A percentile compares a stretch with the other conserved stretches of the same genome.
Evolutionary conservation across 257 asterid species (phyloP).

Genomic region (Solanum chilense): DNA sequence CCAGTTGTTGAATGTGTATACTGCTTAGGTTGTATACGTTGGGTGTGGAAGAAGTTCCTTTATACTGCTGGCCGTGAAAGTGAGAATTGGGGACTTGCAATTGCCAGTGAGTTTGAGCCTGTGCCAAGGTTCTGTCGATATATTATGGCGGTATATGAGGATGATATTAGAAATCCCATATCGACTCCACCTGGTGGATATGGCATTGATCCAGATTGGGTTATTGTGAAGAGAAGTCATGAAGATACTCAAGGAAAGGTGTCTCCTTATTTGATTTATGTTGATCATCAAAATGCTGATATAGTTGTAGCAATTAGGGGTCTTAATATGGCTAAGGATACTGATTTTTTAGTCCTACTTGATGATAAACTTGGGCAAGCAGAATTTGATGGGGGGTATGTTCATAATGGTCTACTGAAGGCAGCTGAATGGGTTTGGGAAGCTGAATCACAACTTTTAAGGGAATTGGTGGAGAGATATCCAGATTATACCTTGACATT

Average conservation of each 20-base stretch:
- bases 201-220: slow-evolving; percentile 68
- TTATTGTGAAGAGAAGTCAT: slow-evolving; percentile 44
- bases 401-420: slow-evolving; percentile 80
- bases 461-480: slow-evolving; percentile 43
- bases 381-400: slow-evolving; percentile 84
- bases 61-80: slow-evolving; percentile 93
- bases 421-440: slow-evolving; percentile 82
- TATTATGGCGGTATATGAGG: slow-evolving; percentile 69
- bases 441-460: slow-evolving; percentile 46
- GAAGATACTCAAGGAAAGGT: slow-evolving; percentile 49
- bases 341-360: slow-evolving; percentile 62
- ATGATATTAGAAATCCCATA: slow-evolving; percentile 58
- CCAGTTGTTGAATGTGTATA: slow-evolving; percentile 96
- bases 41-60: slow-evolving; percentile 93
- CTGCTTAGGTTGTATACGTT: slow-evolving; percentile 81
- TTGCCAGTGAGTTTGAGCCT: slow-evolving; percentile 74
- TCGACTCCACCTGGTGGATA: slow-evolving; percentile 92
- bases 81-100: slow-evolving; percentile 88
- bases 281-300: slow-evolving; percentile 66
- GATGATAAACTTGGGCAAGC: slow-evolving; percentile 93
- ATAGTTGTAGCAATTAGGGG: slow-evolving; percentile 78
- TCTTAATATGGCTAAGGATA: slow-evolving; percentile 73
- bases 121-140: slow-evolving; percentile 70
- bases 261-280: slow-evolving; percentile 77
- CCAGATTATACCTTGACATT: slow-evolving; percentile 65